A percentile compares a stretch with the other conserved stretches of the same genome.
Conservation (phyloP, 768 basidiomycete species). For the Paxillus rubicundulus region DNA sequence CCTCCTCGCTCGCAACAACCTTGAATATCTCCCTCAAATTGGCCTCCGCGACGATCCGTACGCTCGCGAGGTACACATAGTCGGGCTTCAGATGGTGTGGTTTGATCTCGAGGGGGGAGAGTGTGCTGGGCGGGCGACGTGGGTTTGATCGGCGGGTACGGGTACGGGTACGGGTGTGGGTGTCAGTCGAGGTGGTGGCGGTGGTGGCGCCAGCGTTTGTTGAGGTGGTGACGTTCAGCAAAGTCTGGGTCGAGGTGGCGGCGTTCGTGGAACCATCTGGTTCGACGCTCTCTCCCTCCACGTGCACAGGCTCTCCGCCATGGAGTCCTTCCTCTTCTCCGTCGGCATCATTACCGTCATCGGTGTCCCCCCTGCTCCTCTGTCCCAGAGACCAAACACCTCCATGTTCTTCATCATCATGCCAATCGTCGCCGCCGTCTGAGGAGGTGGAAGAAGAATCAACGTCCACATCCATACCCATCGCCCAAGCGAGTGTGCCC, state of each 20-base stretch:
- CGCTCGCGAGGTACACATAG: constrained; percentile 51
- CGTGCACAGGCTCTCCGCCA: constrained; percentile 13
- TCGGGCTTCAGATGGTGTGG: constrained; percentile 42
- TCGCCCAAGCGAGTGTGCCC: constrained; percentile 17
- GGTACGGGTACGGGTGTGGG: constrained; percentile 7
- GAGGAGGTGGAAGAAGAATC: constrained; percentile 9
- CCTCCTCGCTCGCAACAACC: not conserved
- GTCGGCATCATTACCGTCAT: too few species aligned
- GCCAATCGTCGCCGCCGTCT: constrained; percentile 21
- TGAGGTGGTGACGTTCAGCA: not conserved
- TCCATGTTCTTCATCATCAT: not conserved
- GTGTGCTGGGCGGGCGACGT: constrained; percentile 8
- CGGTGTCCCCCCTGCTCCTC: too few species aligned
- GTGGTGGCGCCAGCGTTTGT: not conserved
- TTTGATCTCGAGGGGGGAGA: constrained; percentile 20
- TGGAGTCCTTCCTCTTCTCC: constrained; percentile 13
- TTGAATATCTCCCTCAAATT: constrained; percentile 44
- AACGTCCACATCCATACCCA: constrained; percentile 13
- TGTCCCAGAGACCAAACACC: too few species aligned
- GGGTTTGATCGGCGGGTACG: constrained; percentile 17
- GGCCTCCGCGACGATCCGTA: constrained; percentile 48
- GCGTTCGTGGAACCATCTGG: constrained; percentile 4
- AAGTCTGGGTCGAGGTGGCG: not conserved
- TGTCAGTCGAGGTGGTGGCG: too few species aligned
- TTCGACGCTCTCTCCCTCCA: constrained; percentile 12